Evolutionary conservation across 2,329 filamentous ascomycete genomes (phyloP), one percentile per base, ranked within the genome.

Genomic region (Verticillium longisporum): DNA sequence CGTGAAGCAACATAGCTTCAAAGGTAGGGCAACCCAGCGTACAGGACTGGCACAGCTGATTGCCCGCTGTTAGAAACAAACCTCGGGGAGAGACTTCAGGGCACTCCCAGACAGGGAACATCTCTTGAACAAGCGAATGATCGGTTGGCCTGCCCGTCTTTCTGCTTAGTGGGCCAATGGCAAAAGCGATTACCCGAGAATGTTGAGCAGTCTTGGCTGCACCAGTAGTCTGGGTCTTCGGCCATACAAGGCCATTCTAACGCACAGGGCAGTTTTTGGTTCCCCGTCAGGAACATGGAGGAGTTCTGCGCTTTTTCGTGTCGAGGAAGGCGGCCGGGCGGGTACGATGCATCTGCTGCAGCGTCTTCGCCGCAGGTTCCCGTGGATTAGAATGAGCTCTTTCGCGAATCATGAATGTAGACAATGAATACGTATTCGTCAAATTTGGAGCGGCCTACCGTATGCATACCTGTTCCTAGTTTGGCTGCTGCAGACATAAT

Each of bases 291-390:
- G 59, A 41, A 56, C 45, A 26, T 32, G 59, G 18, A 11, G 4
- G 45, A 50, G 9, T 59, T 50, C 62, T 62, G 61, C 62, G 61
- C 65, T 63, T 68, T 66, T 63, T 70, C 67, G 69, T 71, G 68
- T 62, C 62, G 62, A 62, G 21, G 9, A 18, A 53, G 10, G 18
- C 18, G 21, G 45, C 45, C 5, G n/a, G 45, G 18, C 45, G 18
- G 18, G n/a, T 10, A 21, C 3, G 6, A 11, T 7, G 60, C 59
- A 66, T 62, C 67, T 65, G 63, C 64, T 38, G 61, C 59, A 60
- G 58, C 45, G 68, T 73, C 67, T 68, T 73, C 71, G 74, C 75
- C 73, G 76, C 73, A 72, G 68, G 70, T 71, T 73, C 69, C 75
- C 75, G 74, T 72, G n/a, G 45, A 21, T 53, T 65, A 67, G 68